Base-by-base conservation (phyloP, 768 basidiomycete genomes). In the Lactifluus echinatus region DNA sequence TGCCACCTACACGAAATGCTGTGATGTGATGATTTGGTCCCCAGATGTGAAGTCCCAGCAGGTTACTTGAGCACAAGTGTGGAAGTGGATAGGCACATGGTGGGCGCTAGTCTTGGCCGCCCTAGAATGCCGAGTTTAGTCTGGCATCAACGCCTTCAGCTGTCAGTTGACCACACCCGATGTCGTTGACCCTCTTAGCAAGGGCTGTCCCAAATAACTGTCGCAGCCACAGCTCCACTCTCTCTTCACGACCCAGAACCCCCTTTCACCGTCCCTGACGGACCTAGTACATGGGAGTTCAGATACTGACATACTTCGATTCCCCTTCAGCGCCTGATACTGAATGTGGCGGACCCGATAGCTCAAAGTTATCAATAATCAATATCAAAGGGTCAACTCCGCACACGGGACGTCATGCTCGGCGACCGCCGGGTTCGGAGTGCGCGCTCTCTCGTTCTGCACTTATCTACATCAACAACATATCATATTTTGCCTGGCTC, bases 221-320 rank as follows among this genome's bases (percentile, higher is more conserved):
- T 39, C 19, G 51, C 36, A 28, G 37, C 42, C 28, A 39, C 51
- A 17, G 45, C 39, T 42, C 52, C 51, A 47, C 50, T 19, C 4
- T 4, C 45, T 31, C 46, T 58, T 58, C 57, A 53, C 57, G 39
- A 48, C 26, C 51, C 17, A 53, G 52, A 53, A 53, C 52, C 51
- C 57, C 51, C 31, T 49, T 43, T 53, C 45, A 47, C 37, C 12
- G 57, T 58, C 42, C 57, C 51, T 57, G 39, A 45, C 11, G 19
- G 29, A 21, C 50, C 34, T 31, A 45, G 14, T 19, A 19, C 6
- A 21, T 46, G 2, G 12, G 1, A 29, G 19, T 15, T 15, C 37
- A 37, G 37, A 37, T 37, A 17, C 45, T 21, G 15, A 45, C 44
- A 31, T 53, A 57, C 28, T 33, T 15, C 46, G 52, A 54, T 53